Evolutionary conservation across 2,329 filamentous ascomycete genomes (phyloP), one percentile per base, ranked within the genome.

Genomic region (Colletotrichum australisinense): DNA sequence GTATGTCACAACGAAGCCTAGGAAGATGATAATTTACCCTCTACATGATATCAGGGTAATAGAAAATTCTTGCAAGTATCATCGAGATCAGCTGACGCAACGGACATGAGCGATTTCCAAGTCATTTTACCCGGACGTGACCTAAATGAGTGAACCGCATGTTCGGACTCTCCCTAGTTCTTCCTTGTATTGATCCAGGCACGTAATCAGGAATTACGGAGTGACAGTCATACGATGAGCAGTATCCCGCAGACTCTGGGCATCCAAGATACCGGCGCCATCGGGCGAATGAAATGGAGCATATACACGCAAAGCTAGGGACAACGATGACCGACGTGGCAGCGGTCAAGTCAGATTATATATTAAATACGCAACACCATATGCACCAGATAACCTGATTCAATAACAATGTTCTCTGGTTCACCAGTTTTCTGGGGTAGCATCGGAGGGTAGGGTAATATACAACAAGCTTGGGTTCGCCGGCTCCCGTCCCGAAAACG

Each of bases 391-490:
- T 60, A 42, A 49, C 55, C 56, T 70, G 49, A 70, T 42, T 65
- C 9, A 55, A 5, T 16, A 32, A 22, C 5, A 22, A 26, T 30
- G n/a, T 57, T 8, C 42, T 24, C 26, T 70, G 70, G 46, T 46
- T 64, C 26, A 35, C 3, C 32, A 35, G 11, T 14, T n/a, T 26
- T 46, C 26, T 12, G 11, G 28, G 42, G 70, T 73, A 19, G 46
- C 55, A 60, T 69, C 42, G 67, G 70, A 62, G 55, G 65, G 65
- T 59, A 63, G 70, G 14, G 16, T 28, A 42, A n/a, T 42, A 65
- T 22, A 55, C 55, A 60, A 73, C 55, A 55, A 65, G 38, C 60
- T 60, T 73, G 69, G 53, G 46, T 73, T 42, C 56, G 16, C 38
- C 60, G 60, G 67, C 67, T 62, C 35, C 28, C 59, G 60, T 56